Evolutionary conservation across 108 stramenopile genomes (phyloP).

Genomic region (Pseudonitzschia pungens): DNA sequence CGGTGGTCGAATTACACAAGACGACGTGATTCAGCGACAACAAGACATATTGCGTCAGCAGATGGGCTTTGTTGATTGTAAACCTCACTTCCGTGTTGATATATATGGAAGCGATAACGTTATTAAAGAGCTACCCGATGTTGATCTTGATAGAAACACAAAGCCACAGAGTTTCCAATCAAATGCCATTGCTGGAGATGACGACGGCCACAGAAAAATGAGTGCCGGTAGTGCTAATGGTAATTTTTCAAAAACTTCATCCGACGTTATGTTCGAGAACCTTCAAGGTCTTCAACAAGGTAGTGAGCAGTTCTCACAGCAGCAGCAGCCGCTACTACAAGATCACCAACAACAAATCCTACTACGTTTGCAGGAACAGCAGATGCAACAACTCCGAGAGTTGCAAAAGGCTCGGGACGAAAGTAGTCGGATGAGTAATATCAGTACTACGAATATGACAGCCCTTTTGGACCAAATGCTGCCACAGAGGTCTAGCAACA

Average conservation of each 20-base stretch:
- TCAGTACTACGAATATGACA: not conserved
- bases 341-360: not conserved
- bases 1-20: not conserved
- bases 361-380: slow-evolving; percentile 1
- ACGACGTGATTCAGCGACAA: not conserved
- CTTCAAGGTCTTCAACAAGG: not conserved
- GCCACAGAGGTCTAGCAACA: not conserved
- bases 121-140: not conserved
- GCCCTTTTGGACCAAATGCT: not conserved
- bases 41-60: slow-evolving; percentile 2
- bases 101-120: not conserved
- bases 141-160: not conserved
- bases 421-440: not conserved
- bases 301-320: not conserved
- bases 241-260: not conserved
- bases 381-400: not conserved
- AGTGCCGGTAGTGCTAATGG: not conserved
- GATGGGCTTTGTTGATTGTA: slow-evolving; percentile 2
- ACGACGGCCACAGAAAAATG: not conserved
- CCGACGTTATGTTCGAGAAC: not conserved
- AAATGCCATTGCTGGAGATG: not conserved
- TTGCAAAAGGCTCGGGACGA: slow-evolving; percentile 7
- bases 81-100: not conserved
- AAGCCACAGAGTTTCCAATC: not conserved
- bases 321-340: slow-evolving; percentile 4